These are phyloP conservation scores for Melampsora americana DNA, from an alignment of 1,284 basidiomycete species.

Conservation along the genomic window DNA sequence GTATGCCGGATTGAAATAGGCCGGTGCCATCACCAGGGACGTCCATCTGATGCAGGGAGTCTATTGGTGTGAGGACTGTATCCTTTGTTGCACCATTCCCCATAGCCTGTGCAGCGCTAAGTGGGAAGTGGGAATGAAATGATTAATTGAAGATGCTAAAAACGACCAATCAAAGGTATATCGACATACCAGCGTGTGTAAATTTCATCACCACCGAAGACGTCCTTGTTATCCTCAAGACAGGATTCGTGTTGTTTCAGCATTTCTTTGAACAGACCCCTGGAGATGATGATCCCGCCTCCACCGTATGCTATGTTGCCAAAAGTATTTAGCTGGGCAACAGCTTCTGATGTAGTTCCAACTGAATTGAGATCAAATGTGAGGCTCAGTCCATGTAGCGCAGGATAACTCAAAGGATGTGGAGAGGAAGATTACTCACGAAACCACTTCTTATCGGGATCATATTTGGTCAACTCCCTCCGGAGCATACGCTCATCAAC, in stretches of 20 bases:
- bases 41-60: slow-evolving; percentile 46
- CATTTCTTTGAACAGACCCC: slow-evolving; percentile 45
- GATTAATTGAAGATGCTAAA: neutral
- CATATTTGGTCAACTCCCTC: slow-evolving; percentile 48
- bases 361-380: slow-evolving; percentile 39
- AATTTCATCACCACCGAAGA: slow-evolving; percentile 49
- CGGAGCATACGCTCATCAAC: slow-evolving; percentile 46
- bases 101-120: slow-evolving; percentile 29
- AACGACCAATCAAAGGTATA: neutral
- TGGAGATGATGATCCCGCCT: slow-evolving; percentile 47
- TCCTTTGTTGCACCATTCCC: slow-evolving; percentile 31
- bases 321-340: slow-evolving; percentile 47
- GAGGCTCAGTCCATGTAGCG: neutral
- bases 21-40: slow-evolving; percentile 49
- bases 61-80: slow-evolving; percentile 25
- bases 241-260: slow-evolving; percentile 45
- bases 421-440: slow-evolving; percentile 27
- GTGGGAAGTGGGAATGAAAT: neutral
- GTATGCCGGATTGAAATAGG: slow-evolving; percentile 48
- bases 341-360: slow-evolving; percentile 47
- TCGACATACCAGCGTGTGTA: slow-evolving; percentile 46
- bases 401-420: neutral
- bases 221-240: slow-evolving; percentile 18
- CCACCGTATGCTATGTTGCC: slow-evolving; percentile 47
- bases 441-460: slow-evolving; percentile 46